A percentile compares a stretch with the other conserved stretches of the same genome.
phyloP scores from a whole-genome alignment of 2,329 filamentous ascomycete genomes.

The Sordariomycetes sp. region DNA sequence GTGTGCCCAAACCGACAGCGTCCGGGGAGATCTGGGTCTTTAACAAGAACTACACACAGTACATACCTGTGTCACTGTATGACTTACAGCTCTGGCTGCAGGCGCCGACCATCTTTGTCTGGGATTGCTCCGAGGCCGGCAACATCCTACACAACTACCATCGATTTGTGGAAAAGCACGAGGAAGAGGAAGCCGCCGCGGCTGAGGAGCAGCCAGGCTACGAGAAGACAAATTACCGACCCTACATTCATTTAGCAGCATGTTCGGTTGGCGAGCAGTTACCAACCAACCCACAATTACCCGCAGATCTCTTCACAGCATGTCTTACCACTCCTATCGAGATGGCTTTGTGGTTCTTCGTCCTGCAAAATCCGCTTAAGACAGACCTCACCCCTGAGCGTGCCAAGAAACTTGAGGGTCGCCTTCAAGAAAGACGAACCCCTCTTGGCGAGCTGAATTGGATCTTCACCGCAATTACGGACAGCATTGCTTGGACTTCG shows the following conservation, averaged over 20 bases:
- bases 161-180: slow-evolving; percentile 89
- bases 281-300: slow-evolving; percentile 86
- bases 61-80: slow-evolving; percentile 92
- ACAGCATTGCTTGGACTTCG: slow-evolving; percentile 97
- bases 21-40: slow-evolving; percentile 99
- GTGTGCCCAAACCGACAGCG: slow-evolving; percentile 87
- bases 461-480: slow-evolving; percentile 98
- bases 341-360: slow-evolving; percentile 94
- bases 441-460: slow-evolving; percentile 95
- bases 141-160: slow-evolving; percentile 95
- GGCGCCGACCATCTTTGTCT: slow-evolving; percentile 91
- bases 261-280: slow-evolving; percentile 87
- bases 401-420: slow-evolving; percentile 81
- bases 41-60: slow-evolving; percentile 97
- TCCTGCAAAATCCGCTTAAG: slow-evolving; percentile 76
- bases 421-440: slow-evolving; percentile 85
- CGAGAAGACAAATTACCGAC: slow-evolving; percentile 61
- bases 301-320: slow-evolving; percentile 90
- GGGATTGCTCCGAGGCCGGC: slow-evolving; percentile 93
- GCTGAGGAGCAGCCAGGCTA: slow-evolving; percentile 73
- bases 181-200: slow-evolving; percentile 74
- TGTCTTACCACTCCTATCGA: slow-evolving; percentile 96
- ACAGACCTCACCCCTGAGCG: slow-evolving; percentile 66
- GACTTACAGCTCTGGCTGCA: slow-evolving; percentile 94
- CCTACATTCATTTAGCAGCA: slow-evolving; percentile 82